Conservation (phyloP, 2,329 filamentous ascomycete genomes). For the Colletotrichum sublineola region DNA sequence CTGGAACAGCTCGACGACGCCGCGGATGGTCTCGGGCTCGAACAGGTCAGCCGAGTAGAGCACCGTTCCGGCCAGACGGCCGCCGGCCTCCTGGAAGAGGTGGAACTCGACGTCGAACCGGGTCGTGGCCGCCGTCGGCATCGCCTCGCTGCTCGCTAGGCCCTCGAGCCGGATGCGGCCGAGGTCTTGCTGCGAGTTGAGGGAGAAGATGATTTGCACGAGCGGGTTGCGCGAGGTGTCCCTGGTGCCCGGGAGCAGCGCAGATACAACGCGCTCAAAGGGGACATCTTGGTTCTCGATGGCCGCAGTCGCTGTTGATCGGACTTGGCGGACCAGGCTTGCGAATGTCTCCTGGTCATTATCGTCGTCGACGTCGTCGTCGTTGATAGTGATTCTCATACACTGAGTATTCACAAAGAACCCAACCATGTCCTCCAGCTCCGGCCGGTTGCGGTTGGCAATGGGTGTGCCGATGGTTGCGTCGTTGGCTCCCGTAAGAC, state of each 20-base stretch:
- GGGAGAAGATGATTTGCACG: slow-evolving; percentile 23
- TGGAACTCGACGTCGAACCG: slow-evolving; percentile 40
- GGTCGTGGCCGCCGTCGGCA: slow-evolving; percentile 19
- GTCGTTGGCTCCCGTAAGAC: slow-evolving; percentile 41
- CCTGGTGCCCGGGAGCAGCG: slow-evolving; percentile 2
- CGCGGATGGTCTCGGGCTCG: slow-evolving; percentile 41
- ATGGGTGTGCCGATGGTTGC: slow-evolving; percentile 37
- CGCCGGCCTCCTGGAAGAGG: slow-evolving; percentile 40
- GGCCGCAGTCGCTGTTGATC: slow-evolving; percentile 17
- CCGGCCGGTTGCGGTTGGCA: slow-evolving; percentile 32
- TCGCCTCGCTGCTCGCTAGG: not conserved
- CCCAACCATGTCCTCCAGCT: slow-evolving; percentile 40
- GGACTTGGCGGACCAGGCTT: slow-evolving; percentile 3
- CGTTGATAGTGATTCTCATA: slow-evolving; percentile 29
- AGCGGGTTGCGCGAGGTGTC: slow-evolving; percentile 24
- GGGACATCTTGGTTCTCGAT: slow-evolving; percentile 45
- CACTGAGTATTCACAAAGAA: slow-evolving; percentile 48
- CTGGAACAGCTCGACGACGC: slow-evolving; percentile 41
- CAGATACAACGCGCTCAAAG: slow-evolving; percentile 14
- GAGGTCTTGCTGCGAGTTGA: slow-evolving; percentile 13
- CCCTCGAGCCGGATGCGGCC: slow-evolving; percentile 9
- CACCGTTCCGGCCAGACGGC: slow-evolving; percentile 29
- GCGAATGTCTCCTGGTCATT: not conserved
- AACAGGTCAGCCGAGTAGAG: slow-evolving; percentile 41
- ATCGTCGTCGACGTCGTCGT: slow-evolving; percentile 34